A percentile compares a stretch with the other conserved stretches of the same genome.
These are phyloP conservation scores for Aspergillus avenaceus DNA, from an alignment of 495 filamentous ascomycete genomes.

Conservation along the genomic window DNA sequence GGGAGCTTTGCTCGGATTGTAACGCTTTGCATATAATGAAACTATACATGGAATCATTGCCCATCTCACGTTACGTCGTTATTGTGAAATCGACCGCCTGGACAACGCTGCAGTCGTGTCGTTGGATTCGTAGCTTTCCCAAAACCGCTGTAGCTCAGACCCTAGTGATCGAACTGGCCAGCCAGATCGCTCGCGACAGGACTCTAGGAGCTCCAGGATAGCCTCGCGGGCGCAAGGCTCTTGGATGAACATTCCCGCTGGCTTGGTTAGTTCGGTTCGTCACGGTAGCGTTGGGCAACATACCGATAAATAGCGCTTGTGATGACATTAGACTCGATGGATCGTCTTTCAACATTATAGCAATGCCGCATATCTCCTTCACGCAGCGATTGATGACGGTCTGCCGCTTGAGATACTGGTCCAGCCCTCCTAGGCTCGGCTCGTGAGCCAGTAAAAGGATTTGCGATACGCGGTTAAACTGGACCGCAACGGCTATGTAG, in stretches of 20 bases:
- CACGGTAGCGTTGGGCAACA: background rate
- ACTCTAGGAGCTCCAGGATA: conserved; percentile 17
- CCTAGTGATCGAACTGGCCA: conserved; percentile 19
- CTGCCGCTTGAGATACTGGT: conserved; percentile 13
- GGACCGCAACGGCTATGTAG: conserved; percentile 18
- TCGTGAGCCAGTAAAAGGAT: conserved; percentile 19
- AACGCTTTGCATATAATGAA: background rate
- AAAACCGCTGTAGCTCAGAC: conserved; percentile 15
- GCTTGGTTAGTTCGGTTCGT: background rate
- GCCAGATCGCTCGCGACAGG: conserved; percentile 14
- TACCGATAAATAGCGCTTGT: conserved; percentile 23
- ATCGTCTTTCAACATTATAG: conserved; percentile 17
- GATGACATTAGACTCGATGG: conserved; percentile 25
- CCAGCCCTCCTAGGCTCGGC: conserved; percentile 17
- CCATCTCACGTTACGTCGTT: background rate
- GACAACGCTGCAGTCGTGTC: no score
- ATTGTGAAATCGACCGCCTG: background rate
- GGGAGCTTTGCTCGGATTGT: conserved; percentile 28
- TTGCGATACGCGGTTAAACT: conserved; percentile 14
- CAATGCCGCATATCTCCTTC: conserved; percentile 22
- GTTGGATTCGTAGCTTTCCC: background rate
- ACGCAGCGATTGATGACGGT: conserved; percentile 12
- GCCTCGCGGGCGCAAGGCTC: conserved; percentile 8
- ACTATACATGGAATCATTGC: background rate
- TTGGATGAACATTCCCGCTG: conserved; percentile 16